phyloP scores from a whole-genome alignment of 805 yeast genomes.

The Ogataea corticis region DNA sequence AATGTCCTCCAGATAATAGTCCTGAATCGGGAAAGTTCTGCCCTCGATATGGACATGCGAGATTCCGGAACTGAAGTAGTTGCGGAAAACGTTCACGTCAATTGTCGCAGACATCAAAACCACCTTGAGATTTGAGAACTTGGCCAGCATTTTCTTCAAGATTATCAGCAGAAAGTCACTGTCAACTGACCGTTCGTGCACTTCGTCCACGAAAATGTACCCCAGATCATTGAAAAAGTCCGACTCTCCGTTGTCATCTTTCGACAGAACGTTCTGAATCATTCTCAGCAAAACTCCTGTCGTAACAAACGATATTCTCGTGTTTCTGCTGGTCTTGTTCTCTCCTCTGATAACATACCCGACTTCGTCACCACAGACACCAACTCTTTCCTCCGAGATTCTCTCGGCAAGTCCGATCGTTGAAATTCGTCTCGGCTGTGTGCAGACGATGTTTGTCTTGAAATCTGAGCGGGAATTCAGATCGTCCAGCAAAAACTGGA shows the following conservation, averaged over 20 bases:
- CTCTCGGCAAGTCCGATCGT: conserved; percentile 94
- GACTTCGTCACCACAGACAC: conserved; percentile 66
- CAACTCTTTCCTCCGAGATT: conserved; percentile 79
- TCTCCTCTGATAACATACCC: conserved; percentile 94
- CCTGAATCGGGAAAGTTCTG: conserved; percentile 88
- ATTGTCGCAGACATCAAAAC: conserved; percentile 95
- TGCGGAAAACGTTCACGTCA: conserved; percentile 62
- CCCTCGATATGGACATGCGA: conserved; percentile 83
- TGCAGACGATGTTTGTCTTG: conserved; percentile 68
- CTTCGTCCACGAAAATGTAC: conserved; percentile 87
- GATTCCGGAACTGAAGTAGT: conserved; percentile 59
- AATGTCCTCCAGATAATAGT: conserved; percentile 69
- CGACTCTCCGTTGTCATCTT: conserved; percentile 24
- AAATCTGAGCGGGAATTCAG: conserved; percentile 50
- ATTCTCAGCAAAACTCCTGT: conserved; percentile 89
- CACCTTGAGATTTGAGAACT: conserved; percentile 58
- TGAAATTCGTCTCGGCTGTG: conserved; percentile 95
- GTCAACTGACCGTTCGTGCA: conserved; percentile 94
- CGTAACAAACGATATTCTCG: conserved; percentile 85
- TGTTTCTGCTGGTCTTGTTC: conserved; percentile 56
- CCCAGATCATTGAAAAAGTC: conserved; percentile 55
- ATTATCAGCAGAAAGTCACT: conserved; percentile 82
- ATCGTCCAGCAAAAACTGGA: conserved; percentile 81
- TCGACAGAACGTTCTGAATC: conserved; percentile 56
- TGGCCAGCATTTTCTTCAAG: conserved; percentile 58